phyloP scores from a whole-genome alignment of 1,284 basidiomycete species.

The Volvariella surrecta region DNA sequence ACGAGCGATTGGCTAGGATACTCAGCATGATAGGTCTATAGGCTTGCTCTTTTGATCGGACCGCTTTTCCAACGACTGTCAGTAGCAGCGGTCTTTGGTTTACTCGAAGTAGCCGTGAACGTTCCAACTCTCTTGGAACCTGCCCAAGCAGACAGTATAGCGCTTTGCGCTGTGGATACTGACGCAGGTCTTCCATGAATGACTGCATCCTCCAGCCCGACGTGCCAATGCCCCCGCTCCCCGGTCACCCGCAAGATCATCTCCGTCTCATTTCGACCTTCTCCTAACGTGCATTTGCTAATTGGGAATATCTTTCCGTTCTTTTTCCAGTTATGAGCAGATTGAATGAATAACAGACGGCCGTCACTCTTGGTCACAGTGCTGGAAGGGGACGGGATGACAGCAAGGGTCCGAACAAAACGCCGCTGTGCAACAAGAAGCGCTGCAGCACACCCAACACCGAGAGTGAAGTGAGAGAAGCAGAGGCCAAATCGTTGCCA shows the following conservation, averaged over 20 bases:
- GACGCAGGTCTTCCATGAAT: constrained; percentile 22
- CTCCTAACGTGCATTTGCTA: constrained; percentile 20
- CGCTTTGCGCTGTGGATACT: constrained; percentile 12
- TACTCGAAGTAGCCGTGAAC: constrained; percentile 4
- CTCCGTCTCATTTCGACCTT: constrained; percentile 27
- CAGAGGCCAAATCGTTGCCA: constrained; percentile 28
- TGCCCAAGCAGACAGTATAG: constrained; percentile 17
- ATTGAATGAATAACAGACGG: constrained; percentile 30
- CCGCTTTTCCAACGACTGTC: constrained; percentile 21
- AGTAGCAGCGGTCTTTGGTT: constrained; percentile 3
- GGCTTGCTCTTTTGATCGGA: constrained; percentile 10
- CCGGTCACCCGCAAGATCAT: constrained; percentile 27
- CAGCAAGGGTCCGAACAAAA: constrained; percentile 25
- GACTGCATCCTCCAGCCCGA: constrained; percentile 25
- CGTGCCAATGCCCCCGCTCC: constrained; percentile 30
- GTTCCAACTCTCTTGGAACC: constrained; percentile 14
- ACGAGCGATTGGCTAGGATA: no score
- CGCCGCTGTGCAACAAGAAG: constrained; percentile 26
- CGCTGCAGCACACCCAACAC: constrained; percentile 22
- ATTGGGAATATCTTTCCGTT: constrained; percentile 28
- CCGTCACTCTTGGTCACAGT: constrained; percentile 6
- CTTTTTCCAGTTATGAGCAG: constrained; percentile 23
- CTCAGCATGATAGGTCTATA: no score
- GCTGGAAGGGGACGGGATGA: constrained; percentile 23
- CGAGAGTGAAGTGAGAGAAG: constrained; percentile 21